phyloP scores from a whole-genome alignment of 2,329 filamentous ascomycete species.

The Pestalotiopsis sp. region DNA sequence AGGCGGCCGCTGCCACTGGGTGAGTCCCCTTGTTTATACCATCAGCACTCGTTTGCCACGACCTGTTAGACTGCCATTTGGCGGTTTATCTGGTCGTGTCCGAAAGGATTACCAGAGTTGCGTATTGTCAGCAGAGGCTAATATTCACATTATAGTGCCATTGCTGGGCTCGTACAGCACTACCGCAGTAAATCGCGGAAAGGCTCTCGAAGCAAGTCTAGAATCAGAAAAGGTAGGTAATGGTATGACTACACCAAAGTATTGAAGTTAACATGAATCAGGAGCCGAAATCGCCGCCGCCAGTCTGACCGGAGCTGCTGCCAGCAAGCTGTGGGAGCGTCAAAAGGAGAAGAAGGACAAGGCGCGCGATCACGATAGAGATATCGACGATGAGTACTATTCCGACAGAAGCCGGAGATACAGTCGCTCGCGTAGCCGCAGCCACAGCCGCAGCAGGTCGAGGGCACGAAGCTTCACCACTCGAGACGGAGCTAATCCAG shows the following conservation, averaged over 20 bases:
- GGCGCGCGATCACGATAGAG: conserved; percentile 43
- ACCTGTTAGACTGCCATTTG: neutral
- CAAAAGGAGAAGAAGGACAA: conserved; percentile 59
- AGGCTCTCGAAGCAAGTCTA: conserved; percentile 41
- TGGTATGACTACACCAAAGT: neutral
- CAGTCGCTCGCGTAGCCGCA: conserved; percentile 28
- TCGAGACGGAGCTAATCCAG: conserved; percentile 62
- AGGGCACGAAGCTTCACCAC: conserved; percentile 37
- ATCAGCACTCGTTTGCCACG: too few species aligned
- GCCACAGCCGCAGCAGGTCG: conserved; percentile 39
- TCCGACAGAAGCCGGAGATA: conserved; percentile 21
- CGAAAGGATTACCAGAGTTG: neutral
- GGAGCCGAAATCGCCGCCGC: conserved; percentile 63
- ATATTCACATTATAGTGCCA: conserved; percentile 41
- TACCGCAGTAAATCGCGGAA: conserved; percentile 53
- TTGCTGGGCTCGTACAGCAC: conserved; percentile 62
- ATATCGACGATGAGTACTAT: conserved; percentile 37
- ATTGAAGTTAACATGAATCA: conserved; percentile 21
- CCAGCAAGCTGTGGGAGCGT: conserved; percentile 63
- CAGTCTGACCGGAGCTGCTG: conserved; percentile 62
- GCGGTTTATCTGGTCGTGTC: neutral
- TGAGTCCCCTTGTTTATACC: conserved; percentile 20
- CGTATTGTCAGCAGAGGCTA: neutral
- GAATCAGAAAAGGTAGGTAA: conserved; percentile 44
- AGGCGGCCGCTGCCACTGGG: conserved; percentile 59